Evolutionary conservation across 768 basidiomycete species (phyloP).

Genomic region (Leccinellum albellum): DNA sequence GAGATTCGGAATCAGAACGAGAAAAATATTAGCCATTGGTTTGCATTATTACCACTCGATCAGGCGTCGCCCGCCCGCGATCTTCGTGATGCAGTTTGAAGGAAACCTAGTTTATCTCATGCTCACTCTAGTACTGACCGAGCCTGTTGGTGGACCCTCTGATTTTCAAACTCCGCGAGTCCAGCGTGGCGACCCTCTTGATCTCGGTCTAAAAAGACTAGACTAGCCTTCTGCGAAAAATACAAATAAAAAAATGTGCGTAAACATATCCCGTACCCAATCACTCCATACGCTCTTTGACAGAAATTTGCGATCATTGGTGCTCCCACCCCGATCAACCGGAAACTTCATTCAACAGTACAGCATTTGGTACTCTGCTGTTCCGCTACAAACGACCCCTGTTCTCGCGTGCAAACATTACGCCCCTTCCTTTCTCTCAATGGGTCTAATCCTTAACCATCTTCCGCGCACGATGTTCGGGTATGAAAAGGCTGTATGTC

Average conservation of each 20-base stretch:
- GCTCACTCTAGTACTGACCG: background rate
- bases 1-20: slow-evolving; percentile 9
- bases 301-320: slow-evolving; percentile 1
- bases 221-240: background rate
- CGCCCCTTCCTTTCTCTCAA: background rate
- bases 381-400: background rate
- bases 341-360: background rate
- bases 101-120: background rate
- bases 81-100: slow-evolving; percentile 7
- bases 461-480: slow-evolving; percentile 19
- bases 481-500: slow-evolving; percentile 18
- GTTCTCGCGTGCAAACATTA: slow-evolving; percentile 5
- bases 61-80: slow-evolving; percentile 4
- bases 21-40: slow-evolving; percentile 17
- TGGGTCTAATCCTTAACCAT: background rate
- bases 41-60: slow-evolving; percentile 25
- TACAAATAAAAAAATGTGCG: slow-evolving; percentile 10
- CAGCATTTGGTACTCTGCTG: background rate
- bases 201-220: background rate
- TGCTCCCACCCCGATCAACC: slow-evolving; percentile 15
- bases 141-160: background rate
- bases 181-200: slow-evolving; percentile 21
- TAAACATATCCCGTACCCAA: slow-evolving; percentile 10
- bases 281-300: background rate
- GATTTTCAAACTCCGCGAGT: slow-evolving; percentile 32